Evolutionary conservation across 1,284 basidiomycete genomes (phyloP), one percentile per base, ranked within the genome.

Genomic region (Puccinia horiana): DNA sequence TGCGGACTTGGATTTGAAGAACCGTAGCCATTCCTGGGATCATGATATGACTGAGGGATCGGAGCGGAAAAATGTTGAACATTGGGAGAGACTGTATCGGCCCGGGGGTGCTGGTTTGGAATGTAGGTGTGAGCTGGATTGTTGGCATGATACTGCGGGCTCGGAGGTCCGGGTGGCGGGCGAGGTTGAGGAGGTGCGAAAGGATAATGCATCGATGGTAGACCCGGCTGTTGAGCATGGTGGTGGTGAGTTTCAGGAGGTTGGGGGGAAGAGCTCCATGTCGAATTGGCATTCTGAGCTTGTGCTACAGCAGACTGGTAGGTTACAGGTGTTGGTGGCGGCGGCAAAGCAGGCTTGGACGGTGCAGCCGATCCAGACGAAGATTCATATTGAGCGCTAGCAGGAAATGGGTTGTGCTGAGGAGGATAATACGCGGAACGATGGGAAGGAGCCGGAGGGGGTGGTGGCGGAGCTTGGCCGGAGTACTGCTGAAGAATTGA

Each of bases 381-480:
- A 29, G 9, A 37, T 26, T 49, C 69, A 44, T 42, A 73, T 52
- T 70, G 74, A 44, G 40, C n/a, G 26, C 67, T 75, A 70, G 35
- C 18, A 18, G 56, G 29, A 26, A 37, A 69, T 23, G 49, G 11
- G 37, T 67, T 70, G 18, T 77, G 65, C 29, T 56, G 77, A 37
- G 83, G 73, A 12, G 83, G 83, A 23, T 84, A 76, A 0, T 83
- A 84, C n/a, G 83, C 83, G n/a, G 85, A 84, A 3, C 88, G 87
- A 82, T 90, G 89, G 2, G 91, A 86, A 54, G 88, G 88, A 54
- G 87, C 86, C 5, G 86, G 84, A 5, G 80, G 72, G 82, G 61
- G 75, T n/a, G 63, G 77, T 37, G 63, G 81, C 58, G 40, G 61
- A 44, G 76, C 77, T 20, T 61, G 69, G 29, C 82, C 82, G 18